A percentile compares a stretch with the other conserved stretches of the same genome.
These are phyloP conservation scores for Aspergillus biplanus DNA, from an alignment of 495 filamentous ascomycete genomes.

Conservation along the genomic window DNA sequence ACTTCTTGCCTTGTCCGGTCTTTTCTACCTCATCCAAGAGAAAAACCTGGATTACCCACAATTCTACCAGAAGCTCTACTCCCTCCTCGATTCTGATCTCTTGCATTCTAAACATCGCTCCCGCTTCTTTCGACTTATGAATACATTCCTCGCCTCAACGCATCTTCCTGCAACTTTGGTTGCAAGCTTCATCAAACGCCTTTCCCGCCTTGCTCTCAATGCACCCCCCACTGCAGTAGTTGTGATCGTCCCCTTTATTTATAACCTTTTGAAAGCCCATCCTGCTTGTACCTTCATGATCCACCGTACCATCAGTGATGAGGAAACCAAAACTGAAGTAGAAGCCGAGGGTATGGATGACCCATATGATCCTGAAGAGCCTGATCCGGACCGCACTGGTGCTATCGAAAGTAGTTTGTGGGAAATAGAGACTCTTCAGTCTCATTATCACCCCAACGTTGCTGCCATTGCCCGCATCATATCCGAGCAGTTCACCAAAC, in stretches of 20 bases:
- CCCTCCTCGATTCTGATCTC: slow-evolving; percentile 78
- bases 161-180: slow-evolving; percentile 90
- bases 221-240: slow-evolving; percentile 89
- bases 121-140: slow-evolving; percentile 88
- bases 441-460: slow-evolving; percentile 97
- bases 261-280: slow-evolving; percentile 91
- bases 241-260: slow-evolving; percentile 85
- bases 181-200: slow-evolving; percentile 92
- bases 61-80: slow-evolving; percentile 94
- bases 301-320: slow-evolving; percentile 70
- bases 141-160: slow-evolving; percentile 88
- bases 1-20: slow-evolving; percentile 84
- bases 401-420: slow-evolving; percentile 93
- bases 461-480: slow-evolving; percentile 92
- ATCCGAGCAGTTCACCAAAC: slow-evolving; percentile 96
- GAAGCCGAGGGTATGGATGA: slow-evolving; percentile 74
- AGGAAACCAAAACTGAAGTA: slow-evolving; percentile 56
- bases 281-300: slow-evolving; percentile 94
- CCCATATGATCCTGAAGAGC: slow-evolving; percentile 73
- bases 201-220: slow-evolving; percentile 78
- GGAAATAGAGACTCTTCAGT: slow-evolving; percentile 88
- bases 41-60: slow-evolving; percentile 95
- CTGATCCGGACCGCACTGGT: slow-evolving; percentile 79
- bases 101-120: slow-evolving; percentile 93
- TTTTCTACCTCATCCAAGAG: slow-evolving; percentile 92